Percentiles rank a stretch among this genome's conserved stretches.
phyloP scores from a whole-genome alignment of 148 eudicot species.

The Camellia granthamiana region DNA sequence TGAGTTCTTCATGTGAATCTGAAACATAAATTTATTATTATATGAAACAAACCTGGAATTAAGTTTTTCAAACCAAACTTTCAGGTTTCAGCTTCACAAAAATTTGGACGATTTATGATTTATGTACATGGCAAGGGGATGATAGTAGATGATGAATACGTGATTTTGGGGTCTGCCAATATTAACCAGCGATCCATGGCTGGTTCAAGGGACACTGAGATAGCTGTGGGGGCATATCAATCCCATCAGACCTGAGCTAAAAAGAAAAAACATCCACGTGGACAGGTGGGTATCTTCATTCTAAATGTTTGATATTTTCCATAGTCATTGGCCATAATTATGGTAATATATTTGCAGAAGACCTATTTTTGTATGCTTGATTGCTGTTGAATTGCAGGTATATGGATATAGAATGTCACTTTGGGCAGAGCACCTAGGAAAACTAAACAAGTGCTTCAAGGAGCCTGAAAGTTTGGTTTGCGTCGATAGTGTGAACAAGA shows the following conservation, averaged over 20 bases:
- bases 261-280: constrained; percentile 38
- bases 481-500: constrained; percentile 31
- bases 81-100: constrained; percentile 37
- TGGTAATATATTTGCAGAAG: no score
- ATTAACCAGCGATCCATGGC: constrained; percentile 55
- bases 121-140: constrained; percentile 58
- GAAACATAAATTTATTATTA: not conserved
- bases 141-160: constrained; percentile 56
- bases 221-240: constrained; percentile 60
- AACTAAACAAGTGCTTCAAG: constrained; percentile 26
- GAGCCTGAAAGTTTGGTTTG: constrained; percentile 35
- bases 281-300: constrained; percentile 37
- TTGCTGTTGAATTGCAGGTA: constrained; percentile 27
- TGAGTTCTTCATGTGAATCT: not conserved
- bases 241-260: constrained; percentile 48
- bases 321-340: no score
- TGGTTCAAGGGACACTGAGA: constrained; percentile 58
- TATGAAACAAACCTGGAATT: not conserved
- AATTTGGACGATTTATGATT: constrained; percentile 46
- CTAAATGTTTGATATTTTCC: not conserved
- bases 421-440: constrained; percentile 53
- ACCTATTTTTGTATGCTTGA: not conserved
- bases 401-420: constrained; percentile 58
- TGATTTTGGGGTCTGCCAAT: constrained; percentile 56
- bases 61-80: constrained; percentile 8